Base-by-base conservation (phyloP, 768 basidiomycete species). In the Boletus insuetus region DNA sequence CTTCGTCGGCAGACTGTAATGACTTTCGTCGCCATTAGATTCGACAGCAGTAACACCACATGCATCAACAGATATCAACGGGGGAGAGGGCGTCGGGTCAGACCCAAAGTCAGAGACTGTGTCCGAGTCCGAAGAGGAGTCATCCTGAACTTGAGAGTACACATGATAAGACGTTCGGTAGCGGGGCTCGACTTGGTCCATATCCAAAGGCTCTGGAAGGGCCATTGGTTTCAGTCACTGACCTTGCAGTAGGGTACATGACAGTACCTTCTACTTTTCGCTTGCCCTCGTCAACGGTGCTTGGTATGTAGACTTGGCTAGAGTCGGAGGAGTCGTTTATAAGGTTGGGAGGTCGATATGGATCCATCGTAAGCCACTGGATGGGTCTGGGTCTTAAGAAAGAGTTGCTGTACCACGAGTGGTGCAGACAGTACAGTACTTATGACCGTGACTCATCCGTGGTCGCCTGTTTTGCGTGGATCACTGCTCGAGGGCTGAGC, bases 251-350 rank as follows among this genome's bases (percentile, higher is more conserved):
- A 24, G 14, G 0, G 20, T 13, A 35, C 34, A 6, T 3, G 22
- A 43, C 17, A 40, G 24, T 14, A 61, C 64, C 64, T 29, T 60
- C 51, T 0, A 56, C 64, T 40, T 56, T 65, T 48, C 16, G 49
- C 39, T 65, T 63, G 7, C 61, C 65, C 39, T 65, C 66, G 44
- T 65, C 64, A 11, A 49, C 7, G 34, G 34, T 35, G 34, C 2
- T 48, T 11, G 65, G 39, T 55, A 44, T 16, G n/a, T 52, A 16
- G 20, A 14, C 19, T 24, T 54, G 10, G 26, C 42, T 29, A 17
- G 0, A 12, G 16, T 52, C 22, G 20, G 38, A 38, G 13, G 45
- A 32, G 6, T 45, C 16, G 2, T 1, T 1, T 10, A 65, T 64
- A 14, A 61, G 7, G 10, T 56, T 39, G 26, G 58, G 65, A n/a